Evolutionary conservation across 768 basidiomycete species (phyloP).

Genomic region (Suillus subalutaceus): DNA sequence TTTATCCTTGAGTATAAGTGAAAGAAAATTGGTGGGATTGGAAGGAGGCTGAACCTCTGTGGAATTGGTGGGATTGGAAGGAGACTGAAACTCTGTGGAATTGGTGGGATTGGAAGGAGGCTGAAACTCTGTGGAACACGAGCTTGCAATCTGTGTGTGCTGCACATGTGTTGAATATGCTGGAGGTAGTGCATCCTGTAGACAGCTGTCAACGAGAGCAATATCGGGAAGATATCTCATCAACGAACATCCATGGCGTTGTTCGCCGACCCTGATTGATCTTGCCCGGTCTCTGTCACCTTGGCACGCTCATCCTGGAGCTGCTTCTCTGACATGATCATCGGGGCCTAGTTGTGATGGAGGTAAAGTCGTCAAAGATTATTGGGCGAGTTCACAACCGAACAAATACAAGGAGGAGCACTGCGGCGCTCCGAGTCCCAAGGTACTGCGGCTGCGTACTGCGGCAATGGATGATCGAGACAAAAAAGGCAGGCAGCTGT

Average conservation of each 20-base stretch:
- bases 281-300: neutral
- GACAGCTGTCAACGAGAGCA: neutral
- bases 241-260: neutral
- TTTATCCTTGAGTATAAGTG: slow-evolving; percentile 8
- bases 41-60: no score
- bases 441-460: slow-evolving; percentile 6
- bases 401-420: neutral
- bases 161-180: slow-evolving; percentile 10
- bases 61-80: no score
- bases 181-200: slow-evolving; percentile 11
- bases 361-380: neutral
- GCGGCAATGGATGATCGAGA: neutral
- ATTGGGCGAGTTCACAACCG: neutral
- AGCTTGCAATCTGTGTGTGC: neutral
- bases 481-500: neutral
- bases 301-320: neutral
- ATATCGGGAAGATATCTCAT: neutral
- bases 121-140: neutral
- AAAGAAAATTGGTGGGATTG: slow-evolving; percentile 20
- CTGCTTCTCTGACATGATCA: slow-evolving; percentile 12
- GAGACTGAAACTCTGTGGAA: no score
- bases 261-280: neutral
- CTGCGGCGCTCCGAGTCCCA: neutral
- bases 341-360: neutral
- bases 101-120: slow-evolving; percentile 10